These are phyloP conservation scores for Amanita rubescens DNA, from an alignment of 768 basidiomycete genomes.

Conservation along the genomic window DNA sequence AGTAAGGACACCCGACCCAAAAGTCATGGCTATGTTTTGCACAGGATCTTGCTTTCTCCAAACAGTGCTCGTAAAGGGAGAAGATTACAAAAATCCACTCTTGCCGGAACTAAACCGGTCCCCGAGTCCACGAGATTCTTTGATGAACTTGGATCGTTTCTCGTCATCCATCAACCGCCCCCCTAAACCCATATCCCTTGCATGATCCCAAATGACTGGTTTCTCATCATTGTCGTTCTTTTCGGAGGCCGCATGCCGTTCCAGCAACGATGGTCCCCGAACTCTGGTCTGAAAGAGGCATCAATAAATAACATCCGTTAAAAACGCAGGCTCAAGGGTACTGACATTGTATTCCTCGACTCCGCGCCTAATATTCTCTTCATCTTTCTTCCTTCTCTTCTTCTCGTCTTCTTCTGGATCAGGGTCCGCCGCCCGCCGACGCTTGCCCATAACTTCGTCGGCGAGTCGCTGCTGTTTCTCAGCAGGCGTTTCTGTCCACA, in stretches of 20 bases:
- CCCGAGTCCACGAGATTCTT: conserved; percentile 73
- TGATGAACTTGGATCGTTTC: conserved; percentile 68
- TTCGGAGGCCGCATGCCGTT: conserved; percentile 35
- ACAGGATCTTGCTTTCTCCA: too few relatives aligned
- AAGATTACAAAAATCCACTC: conserved; percentile 48
- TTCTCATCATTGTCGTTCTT: conserved; percentile 42
- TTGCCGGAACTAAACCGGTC: conserved; percentile 77
- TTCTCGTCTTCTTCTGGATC: conserved; percentile 36
- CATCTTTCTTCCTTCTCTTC: conserved; percentile 59
- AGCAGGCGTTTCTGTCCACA: conserved; percentile 98
- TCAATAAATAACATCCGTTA: not conserved
- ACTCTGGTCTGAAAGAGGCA: conserved; percentile 30
- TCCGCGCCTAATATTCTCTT: conserved; percentile 54
- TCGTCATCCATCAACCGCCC: conserved; percentile 88
- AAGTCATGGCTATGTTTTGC: too few relatives aligned
- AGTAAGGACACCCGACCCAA: too few relatives aligned
- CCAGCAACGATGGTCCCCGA: conserved; percentile 49
- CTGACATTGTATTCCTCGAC: conserved; percentile 78
- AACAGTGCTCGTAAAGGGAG: not conserved
- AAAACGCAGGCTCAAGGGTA: conserved; percentile 10
- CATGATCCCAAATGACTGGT: conserved; percentile 84
- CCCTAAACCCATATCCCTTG: conserved; percentile 81
- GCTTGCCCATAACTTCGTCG: conserved; percentile 92
- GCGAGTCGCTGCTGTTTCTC: conserved; percentile 87
- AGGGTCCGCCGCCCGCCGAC: conserved; percentile 58